A percentile compares a stretch with the other conserved stretches of the same genome.
Conservation (phyloP, 2,329 filamentous ascomycete genomes). For the Neodidymelliopsis sp. region DNA sequence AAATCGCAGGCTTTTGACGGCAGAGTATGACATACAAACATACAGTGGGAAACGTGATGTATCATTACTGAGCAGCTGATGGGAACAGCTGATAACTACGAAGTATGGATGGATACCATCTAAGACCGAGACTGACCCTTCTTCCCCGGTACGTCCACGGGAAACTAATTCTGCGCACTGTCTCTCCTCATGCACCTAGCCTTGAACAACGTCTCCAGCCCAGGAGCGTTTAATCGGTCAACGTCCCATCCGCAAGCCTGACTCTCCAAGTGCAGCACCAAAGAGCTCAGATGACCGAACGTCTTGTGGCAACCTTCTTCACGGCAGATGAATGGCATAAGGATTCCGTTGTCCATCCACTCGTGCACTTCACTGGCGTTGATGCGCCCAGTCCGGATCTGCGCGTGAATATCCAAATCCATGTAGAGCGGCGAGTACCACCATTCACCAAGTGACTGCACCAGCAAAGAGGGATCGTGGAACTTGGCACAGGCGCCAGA, state of each 20-base stretch:
- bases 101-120: too few relatives aligned
- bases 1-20: too few relatives aligned
- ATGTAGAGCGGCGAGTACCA: constrained; percentile 47
- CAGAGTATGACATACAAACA: too few relatives aligned
- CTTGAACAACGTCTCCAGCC: constrained; percentile 32
- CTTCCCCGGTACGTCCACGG: too few relatives aligned
- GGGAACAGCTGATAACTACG: too few relatives aligned
- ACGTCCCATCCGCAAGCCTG: constrained; percentile 38
- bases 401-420: constrained; percentile 44
- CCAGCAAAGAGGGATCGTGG: constrained; percentile 59
- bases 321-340: constrained; percentile 44
- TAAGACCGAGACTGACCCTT: too few relatives aligned
- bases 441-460: constrained; percentile 38
- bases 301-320: constrained; percentile 31
- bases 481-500: constrained; percentile 72
- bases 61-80: too few relatives aligned
- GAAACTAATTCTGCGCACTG: constrained; percentile 8
- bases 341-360: constrained; percentile 33
- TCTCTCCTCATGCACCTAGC: constrained; percentile 20
- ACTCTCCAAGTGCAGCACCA: constrained; percentile 41
- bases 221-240: constrained; percentile 31
- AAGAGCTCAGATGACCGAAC: constrained; percentile 36
- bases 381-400: constrained; percentile 37
- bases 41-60: too few relatives aligned
- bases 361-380: constrained; percentile 28